These are phyloP conservation scores for Penicillium atrosanguineum DNA, from an alignment of 495 filamentous ascomycete species.

Conservation along the genomic window DNA sequence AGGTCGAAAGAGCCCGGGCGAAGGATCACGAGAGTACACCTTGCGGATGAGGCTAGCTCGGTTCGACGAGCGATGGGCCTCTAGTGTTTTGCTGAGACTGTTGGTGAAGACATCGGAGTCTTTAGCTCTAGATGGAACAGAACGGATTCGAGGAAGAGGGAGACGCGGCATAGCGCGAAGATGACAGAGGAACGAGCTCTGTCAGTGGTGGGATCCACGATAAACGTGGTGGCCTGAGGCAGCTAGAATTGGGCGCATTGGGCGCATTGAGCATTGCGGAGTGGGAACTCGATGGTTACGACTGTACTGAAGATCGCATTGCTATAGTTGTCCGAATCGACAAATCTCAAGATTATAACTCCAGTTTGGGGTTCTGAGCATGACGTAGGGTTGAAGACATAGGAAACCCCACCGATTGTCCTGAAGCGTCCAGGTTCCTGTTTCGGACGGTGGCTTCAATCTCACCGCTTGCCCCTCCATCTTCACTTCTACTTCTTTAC, in stretches of 20 bases:
- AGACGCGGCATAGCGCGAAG: constrained; percentile 7
- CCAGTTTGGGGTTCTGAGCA: not conserved
- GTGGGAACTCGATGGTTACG: not conserved
- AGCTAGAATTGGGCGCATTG: not conserved
- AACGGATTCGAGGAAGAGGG: constrained; percentile 14
- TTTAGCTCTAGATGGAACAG: constrained; percentile 6
- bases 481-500: constrained; percentile 10
- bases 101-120: constrained; percentile 30
- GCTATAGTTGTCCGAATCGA: not conserved
- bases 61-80: constrained; percentile 51
- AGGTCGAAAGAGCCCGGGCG: constrained; percentile 23
- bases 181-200: not conserved
- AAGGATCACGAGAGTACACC: constrained; percentile 7
- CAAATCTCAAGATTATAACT: not conserved
- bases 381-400: constrained; percentile 21
- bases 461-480: constrained; percentile 30
- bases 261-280: not conserved
- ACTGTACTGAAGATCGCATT: not conserved
- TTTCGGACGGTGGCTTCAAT: constrained; percentile 22
- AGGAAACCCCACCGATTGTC: constrained; percentile 9
- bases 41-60: constrained; percentile 44
- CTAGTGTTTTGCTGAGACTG: constrained; percentile 46
- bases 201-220: not conserved
- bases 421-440: constrained; percentile 18
- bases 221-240: not conserved